Evolutionary conservation across 2,329 filamentous ascomycete species (phyloP).

Genomic region (Phialophora tarda): DNA sequence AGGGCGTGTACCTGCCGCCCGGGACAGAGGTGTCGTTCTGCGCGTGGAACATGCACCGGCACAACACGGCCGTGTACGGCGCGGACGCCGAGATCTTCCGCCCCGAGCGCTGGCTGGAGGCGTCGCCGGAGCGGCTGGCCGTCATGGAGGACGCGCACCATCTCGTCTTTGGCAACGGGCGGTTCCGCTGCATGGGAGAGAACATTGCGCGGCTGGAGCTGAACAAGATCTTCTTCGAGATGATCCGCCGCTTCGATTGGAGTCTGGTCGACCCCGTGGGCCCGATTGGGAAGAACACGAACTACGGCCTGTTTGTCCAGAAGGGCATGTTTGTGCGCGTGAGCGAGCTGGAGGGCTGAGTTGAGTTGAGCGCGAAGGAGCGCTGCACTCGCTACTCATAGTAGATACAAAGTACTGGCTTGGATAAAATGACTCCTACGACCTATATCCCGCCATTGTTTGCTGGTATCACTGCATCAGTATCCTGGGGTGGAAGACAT

Average conservation of each 20-base stretch:
- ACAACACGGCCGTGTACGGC: constrained; percentile 13
- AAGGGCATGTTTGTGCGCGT: constrained; percentile 29
- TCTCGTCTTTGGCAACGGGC: constrained; percentile 21
- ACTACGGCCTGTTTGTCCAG: constrained; percentile 33
- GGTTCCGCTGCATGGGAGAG: constrained; percentile 14
- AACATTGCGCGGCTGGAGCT: constrained; percentile 18
- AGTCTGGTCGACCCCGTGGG: constrained; percentile 15
- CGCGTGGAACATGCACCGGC: constrained; percentile 18
- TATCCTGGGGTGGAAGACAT: too few species aligned
- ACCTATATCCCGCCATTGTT: too few species aligned
- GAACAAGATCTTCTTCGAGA: constrained; percentile 36
- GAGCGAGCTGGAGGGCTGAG: constrained; percentile 20
- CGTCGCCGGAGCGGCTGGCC: constrained; percentile 9
- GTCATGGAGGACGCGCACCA: constrained; percentile 22
- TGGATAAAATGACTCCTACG: too few species aligned
- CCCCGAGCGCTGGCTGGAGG: constrained; percentile 19
- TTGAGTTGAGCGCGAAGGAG: background rate
- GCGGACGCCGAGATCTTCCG: constrained; percentile 18
- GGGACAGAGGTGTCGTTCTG: constrained; percentile 27
- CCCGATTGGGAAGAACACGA: constrained; percentile 21
- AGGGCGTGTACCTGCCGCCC: constrained; percentile 26
- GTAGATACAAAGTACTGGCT: too few species aligned
- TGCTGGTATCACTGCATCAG: too few species aligned
- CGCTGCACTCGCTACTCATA: too few species aligned
- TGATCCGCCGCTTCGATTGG: constrained; percentile 39